Base-by-base conservation (phyloP, 345 rosid species). In the Trapa bicornis region DNA sequence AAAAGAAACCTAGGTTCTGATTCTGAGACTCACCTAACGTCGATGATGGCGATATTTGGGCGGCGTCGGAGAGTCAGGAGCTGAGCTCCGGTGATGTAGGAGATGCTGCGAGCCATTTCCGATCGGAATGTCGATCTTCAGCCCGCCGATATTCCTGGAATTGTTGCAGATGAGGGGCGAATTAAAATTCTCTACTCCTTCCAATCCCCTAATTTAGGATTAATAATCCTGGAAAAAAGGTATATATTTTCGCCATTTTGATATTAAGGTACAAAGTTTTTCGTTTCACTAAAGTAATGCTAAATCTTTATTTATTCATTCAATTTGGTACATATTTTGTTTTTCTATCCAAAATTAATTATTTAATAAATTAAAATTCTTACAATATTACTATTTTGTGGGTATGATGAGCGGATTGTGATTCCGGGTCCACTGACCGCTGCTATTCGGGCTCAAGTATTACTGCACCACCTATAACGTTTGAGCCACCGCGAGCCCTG, bases 51-150 rank as follows among this genome's bases (percentile, higher is more conserved):
- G 45, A 93, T 78, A 67, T 90, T 84, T 6, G 89, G 89, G 45
- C 85, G 89, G 68, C 76, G 77, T 72, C 78, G 78, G 36, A 88
- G 75, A 67, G 92, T 72, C 48, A 93, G 90, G 65, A 90, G 97
- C 84, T 87, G 86, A 65, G 96, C 72, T 33, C 83, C 89, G 5
- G 87, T 85, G 69, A 93, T 74, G 87, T 82, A 93, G 62, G 97
- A 83, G 81, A 93, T 75, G 80, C 83, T 78, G 33, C 85, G 84
- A 74, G 87, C 84, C 97, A 92, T 92, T 42, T 7, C 47, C 60
- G 60, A 22, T n/a, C 60, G 60, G 60, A n/a, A 54, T 17, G 22
- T 50, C 17, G n/a, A 50, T 50, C 54, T 50, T 50, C 54, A 50
- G 54, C 5, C 12, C 22, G 17, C 54, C 54, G 22, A 14, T n/a